These are phyloP conservation scores for Pseudogymnoascus sp. DNA, from an alignment of 2,329 filamentous ascomycete species.

Conservation along the genomic window DNA sequence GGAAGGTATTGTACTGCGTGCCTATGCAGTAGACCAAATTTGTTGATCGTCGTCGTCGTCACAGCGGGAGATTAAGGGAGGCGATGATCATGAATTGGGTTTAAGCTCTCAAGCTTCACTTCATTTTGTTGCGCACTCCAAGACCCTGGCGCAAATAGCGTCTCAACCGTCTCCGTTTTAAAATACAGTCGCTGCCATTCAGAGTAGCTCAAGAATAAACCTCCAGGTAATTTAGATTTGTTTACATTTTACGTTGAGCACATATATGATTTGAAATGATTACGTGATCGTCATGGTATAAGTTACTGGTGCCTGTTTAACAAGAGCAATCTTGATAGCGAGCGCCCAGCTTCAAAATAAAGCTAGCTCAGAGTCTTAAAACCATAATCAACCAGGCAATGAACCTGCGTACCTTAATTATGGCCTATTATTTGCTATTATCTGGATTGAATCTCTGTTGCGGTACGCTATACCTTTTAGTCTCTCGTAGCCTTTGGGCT, in stretches of 20 bases:
- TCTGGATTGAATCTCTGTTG: neutral
- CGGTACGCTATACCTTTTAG: conserved; percentile 1
- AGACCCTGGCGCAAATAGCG: neutral
- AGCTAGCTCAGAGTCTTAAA: neutral
- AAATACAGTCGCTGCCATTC: neutral
- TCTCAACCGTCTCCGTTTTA: neutral
- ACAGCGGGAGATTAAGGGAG: conserved; percentile 2
- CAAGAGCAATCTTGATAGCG: neutral
- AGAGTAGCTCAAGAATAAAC: neutral
- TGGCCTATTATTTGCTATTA: neutral
- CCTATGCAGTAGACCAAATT: neutral
- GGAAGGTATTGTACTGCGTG: neutral
- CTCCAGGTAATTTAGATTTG: neutral
- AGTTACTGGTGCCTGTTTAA: neutral
- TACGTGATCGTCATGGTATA: neutral
- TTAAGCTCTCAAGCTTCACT: conserved; percentile 6
- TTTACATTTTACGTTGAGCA: neutral
- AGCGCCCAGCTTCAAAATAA: neutral
- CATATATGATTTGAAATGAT: neutral
- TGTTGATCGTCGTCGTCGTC: conserved; percentile 6
- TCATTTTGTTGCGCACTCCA: neutral
- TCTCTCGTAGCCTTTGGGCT: neutral
- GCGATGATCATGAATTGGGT: conserved; percentile 8
- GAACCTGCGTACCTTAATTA: neutral
- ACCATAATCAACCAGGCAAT: neutral